Percentiles rank a stretch among this genome's conserved stretches.
Evolutionary conservation across 805 yeast genomes (phyloP).

Genomic region (Sungouiella thailandica): DNA sequence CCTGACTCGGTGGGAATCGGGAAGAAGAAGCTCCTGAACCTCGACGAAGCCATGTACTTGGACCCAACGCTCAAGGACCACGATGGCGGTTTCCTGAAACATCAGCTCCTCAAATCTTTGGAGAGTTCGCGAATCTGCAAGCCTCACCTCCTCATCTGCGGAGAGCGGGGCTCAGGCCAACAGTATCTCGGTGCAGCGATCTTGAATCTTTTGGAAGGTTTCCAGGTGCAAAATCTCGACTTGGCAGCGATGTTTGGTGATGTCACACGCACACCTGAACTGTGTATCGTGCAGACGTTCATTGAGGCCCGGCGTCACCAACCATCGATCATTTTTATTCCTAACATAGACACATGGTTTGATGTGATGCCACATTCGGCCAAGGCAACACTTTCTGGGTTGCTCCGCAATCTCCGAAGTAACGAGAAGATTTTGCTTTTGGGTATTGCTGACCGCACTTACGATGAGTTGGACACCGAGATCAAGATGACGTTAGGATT

Average conservation of each 20-base stretch:
- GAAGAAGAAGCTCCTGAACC: constrained; percentile 44
- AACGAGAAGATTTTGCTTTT: constrained; percentile 70
- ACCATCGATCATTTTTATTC: constrained; percentile 81
- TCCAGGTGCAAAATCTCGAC: constrained; percentile 82
- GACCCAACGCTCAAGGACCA: constrained; percentile 51
- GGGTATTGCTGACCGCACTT: constrained; percentile 58
- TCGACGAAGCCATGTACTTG: constrained; percentile 66
- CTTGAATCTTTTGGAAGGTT: constrained; percentile 79
- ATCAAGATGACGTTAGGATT: constrained; percentile 56
- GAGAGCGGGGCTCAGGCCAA: constrained; percentile 80
- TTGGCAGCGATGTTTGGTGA: constrained; percentile 74
- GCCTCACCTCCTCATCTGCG: constrained; percentile 75
- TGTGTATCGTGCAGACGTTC: constrained; percentile 75
- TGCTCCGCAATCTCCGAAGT: constrained; percentile 63
- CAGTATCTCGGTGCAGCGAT: constrained; percentile 80
- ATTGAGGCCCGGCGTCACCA: constrained; percentile 85
- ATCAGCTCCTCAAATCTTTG: constrained; percentile 50
- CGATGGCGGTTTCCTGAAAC: constrained; percentile 66
- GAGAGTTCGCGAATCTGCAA: constrained; percentile 65
- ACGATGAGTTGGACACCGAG: constrained; percentile 40
- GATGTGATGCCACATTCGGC: constrained; percentile 64
- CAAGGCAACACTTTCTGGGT: constrained; percentile 62
- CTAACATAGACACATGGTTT: constrained; percentile 76
- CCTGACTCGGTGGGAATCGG: constrained; percentile 44
- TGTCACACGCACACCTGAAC: constrained; percentile 75